These are phyloP conservation scores for Phytopythium boreale DNA, from an alignment of 352 stramenopile species.

Conservation along the genomic window DNA sequence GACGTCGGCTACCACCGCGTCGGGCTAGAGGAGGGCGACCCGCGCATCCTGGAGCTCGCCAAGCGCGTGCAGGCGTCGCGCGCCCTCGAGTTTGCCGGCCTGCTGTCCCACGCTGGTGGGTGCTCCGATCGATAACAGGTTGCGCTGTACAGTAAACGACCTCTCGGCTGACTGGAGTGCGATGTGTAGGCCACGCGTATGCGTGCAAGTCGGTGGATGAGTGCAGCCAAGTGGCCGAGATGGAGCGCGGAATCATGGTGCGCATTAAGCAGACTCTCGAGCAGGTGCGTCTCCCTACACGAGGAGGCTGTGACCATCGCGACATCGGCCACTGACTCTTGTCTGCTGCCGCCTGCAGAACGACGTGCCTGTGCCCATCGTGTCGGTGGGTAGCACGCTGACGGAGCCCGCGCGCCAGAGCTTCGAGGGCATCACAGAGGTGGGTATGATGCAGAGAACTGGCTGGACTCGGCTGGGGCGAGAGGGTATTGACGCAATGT, in stretches of 20 bases:
- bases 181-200: conserved; percentile 48
- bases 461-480: not conserved
- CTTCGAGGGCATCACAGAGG: conserved; percentile 70
- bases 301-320: not conserved
- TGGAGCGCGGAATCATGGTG: conserved; percentile 59
- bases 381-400: conserved; percentile 66
- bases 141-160: no score
- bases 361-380: conserved; percentile 46
- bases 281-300: conserved; percentile 12
- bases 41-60: conserved; percentile 45
- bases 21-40: conserved; percentile 55
- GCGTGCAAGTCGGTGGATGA: conserved; percentile 44
- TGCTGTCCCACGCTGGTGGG: conserved; percentile 58
- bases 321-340: not conserved
- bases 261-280: conserved; percentile 57
- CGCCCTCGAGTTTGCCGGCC: conserved; percentile 49
- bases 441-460: conserved; percentile 1
- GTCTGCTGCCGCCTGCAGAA: conserved; percentile 14
- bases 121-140: not conserved
- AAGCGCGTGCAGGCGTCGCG: conserved; percentile 45
- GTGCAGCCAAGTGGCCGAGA: conserved; percentile 50
- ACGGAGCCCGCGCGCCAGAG: conserved; percentile 57
- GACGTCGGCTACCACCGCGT: conserved; percentile 78
- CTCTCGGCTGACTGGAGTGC: not conserved
- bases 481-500: not conserved